Percentiles rank a stretch among this genome's conserved stretches.
Evolutionary conservation across 306 rosid genomes (phyloP).

Genomic region (Sphenostylis stenocarpa): DNA sequence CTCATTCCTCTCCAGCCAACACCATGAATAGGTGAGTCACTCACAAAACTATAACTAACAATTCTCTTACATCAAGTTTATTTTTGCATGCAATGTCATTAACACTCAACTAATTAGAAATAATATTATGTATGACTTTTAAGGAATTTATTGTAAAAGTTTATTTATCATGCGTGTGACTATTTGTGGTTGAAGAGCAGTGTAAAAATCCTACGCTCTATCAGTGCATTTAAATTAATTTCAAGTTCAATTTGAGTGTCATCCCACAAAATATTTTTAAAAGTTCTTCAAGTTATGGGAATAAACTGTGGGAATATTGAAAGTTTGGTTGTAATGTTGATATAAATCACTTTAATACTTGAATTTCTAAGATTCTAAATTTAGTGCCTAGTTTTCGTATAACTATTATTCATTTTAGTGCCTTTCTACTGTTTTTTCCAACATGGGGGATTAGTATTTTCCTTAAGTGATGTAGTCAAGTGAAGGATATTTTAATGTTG

Average conservation of each 20-base stretch:
- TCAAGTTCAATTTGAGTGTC: neutral
- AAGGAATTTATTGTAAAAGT: neutral
- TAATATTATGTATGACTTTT: neutral
- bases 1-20: slow-evolving; percentile 50
- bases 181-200: neutral
- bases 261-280: neutral
- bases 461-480: neutral
- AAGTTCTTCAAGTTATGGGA: neutral
- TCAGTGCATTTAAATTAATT: neutral
- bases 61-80: neutral
- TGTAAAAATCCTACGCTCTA: too few relatives aligned
- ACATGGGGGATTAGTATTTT: neutral
- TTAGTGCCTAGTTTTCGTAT: neutral
- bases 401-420: neutral
- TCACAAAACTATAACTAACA: neutral
- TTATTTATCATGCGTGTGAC: too few relatives aligned
- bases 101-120: neutral
- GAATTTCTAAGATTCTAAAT: neutral
- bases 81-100: neutral
- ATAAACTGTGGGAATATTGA: neutral
- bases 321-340: neutral
- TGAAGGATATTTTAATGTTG: neutral
- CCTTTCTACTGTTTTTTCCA: neutral
- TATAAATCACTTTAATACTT: neutral
- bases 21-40: slow-evolving; percentile 67